Evolutionary conservation across 2,329 filamentous ascomycete genomes (phyloP).

Genomic region (Elsinoe batatas): DNA sequence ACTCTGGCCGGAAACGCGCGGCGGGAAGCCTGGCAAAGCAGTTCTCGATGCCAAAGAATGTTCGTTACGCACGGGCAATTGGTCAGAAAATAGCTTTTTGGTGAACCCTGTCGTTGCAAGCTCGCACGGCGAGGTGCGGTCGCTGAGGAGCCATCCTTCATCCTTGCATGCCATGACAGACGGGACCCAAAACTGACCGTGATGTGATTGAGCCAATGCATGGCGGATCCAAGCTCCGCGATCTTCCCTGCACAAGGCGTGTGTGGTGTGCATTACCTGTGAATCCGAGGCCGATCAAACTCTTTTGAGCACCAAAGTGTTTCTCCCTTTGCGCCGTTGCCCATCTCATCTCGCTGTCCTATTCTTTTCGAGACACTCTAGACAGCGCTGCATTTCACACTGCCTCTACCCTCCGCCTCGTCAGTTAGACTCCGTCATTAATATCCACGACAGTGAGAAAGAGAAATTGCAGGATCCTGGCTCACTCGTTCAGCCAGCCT

Average conservation of each 20-base stretch:
- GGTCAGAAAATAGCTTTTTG: neutral
- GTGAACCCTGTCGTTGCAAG: neutral
- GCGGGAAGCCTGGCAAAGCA: neutral
- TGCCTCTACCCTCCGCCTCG: neutral
- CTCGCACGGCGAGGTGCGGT: neutral
- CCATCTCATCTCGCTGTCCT: constrained; percentile 2
- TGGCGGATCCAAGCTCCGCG: neutral
- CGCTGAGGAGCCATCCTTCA: too few relatives aligned
- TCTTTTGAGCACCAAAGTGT: neutral
- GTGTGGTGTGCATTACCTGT: neutral
- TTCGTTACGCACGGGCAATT: neutral
- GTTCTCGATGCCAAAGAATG: too few relatives aligned
- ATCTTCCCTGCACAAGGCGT: neutral
- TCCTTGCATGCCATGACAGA: neutral
- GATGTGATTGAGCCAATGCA: constrained; percentile 4
- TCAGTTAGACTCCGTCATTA: too few relatives aligned
- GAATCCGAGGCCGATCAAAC: constrained; percentile 5
- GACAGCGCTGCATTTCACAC: neutral
- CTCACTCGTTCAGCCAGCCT: neutral
- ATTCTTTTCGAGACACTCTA: constrained; percentile 1
- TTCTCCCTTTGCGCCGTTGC: neutral
- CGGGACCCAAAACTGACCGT: neutral
- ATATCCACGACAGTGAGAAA: too few relatives aligned
- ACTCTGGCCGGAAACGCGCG: neutral
- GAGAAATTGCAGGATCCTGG: constrained; percentile 11